phyloP scores from a whole-genome alignment of 495 filamentous ascomycete genomes.

The Penicillium canariense region DNA sequence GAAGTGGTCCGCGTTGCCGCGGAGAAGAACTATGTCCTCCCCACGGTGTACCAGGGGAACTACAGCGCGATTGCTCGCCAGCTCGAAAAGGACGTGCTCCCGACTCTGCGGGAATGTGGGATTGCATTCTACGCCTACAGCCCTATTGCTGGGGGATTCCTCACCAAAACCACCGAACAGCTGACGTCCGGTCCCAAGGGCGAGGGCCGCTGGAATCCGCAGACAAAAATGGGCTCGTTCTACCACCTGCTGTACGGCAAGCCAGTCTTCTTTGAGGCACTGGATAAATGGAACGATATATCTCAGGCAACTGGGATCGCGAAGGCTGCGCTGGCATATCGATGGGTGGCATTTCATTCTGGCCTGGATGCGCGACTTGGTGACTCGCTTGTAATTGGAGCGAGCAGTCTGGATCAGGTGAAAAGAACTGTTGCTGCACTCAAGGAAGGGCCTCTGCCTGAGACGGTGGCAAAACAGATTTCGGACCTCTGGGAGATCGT shows the following conservation, averaged over 20 bases:
- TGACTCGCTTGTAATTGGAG: neutral
- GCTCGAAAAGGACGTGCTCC: constrained; percentile 48
- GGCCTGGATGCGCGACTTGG: neutral
- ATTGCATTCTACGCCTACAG: constrained; percentile 52
- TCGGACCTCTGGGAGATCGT: neutral
- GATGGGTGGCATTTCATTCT: neutral
- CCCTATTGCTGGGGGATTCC: neutral
- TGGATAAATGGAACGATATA: neutral
- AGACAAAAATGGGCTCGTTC: neutral
- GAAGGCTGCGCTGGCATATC: neutral
- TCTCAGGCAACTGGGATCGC: neutral
- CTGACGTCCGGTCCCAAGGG: neutral
- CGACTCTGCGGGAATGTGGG: constrained; percentile 49
- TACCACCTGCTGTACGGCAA: neutral
- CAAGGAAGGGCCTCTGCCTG: neutral
- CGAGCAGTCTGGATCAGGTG: neutral
- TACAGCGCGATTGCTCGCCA: constrained; percentile 42
- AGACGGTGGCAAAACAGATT: neutral
- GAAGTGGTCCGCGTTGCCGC: constrained; percentile 37
- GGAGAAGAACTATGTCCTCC: constrained; percentile 36
- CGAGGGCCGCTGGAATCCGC: neutral
- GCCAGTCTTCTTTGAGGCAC: neutral
- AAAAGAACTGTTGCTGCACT: constrained; percentile 1
- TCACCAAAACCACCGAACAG: neutral
- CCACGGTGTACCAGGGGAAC: constrained; percentile 40